Evolutionary conservation across 306 rosid genomes (phyloP).

Genomic region (Ceratonia siliqua): DNA sequence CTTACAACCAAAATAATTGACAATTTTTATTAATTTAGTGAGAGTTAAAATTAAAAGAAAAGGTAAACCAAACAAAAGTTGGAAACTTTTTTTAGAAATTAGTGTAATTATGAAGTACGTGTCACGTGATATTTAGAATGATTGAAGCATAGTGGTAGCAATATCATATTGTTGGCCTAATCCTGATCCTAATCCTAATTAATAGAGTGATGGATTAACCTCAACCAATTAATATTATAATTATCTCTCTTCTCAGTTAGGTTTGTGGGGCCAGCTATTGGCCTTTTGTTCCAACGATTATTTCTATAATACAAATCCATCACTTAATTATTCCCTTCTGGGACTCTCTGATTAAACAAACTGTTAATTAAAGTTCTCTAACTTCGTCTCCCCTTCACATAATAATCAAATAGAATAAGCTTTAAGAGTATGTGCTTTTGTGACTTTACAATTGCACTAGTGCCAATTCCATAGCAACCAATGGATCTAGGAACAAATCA

Average conservation of each 20-base stretch:
- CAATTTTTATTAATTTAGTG: too few species aligned
- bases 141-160: not conserved
- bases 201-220: slow-evolving; percentile 23
- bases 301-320: not conserved
- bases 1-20: too few species aligned
- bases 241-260: not conserved
- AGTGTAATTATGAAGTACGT: too few species aligned
- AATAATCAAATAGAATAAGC: not conserved
- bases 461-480: not conserved
- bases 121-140: too few species aligned
- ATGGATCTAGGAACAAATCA: too few species aligned
- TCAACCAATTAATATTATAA: slow-evolving; percentile 9
- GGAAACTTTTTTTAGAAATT: too few species aligned
- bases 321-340: too few species aligned
- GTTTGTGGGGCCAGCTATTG: slow-evolving; percentile 18
- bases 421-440: not conserved
- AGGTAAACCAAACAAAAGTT: too few species aligned
- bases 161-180: slow-evolving; percentile 31
- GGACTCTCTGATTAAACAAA: too few species aligned
- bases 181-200: too few species aligned
- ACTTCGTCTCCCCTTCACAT: too few species aligned
- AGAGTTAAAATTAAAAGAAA: too few species aligned
- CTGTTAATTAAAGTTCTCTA: not conserved
- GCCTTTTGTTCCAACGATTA: not conserved
- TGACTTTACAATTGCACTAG: not conserved